Conservation (phyloP, 441 rosid genomes). For the Erysimum cheiri region DNA sequence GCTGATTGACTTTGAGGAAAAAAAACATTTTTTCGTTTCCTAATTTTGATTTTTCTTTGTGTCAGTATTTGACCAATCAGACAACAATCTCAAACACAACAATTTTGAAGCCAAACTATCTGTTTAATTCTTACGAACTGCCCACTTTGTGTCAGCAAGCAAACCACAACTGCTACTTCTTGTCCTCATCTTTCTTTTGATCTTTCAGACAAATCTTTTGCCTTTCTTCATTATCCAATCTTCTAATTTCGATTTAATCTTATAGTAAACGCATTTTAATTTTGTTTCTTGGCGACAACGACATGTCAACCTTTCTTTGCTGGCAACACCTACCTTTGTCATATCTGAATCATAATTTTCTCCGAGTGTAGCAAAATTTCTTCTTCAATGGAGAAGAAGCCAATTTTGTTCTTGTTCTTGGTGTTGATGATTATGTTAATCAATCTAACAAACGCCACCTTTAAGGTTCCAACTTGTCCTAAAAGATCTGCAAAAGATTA, state of each 20-base stretch:
- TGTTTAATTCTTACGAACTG: too few relatives aligned
- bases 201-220: neutral
- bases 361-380: neutral
- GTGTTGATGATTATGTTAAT: neutral
- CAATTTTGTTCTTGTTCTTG: neutral
- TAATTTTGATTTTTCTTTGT: too few relatives aligned
- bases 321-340: slow-evolving; percentile 6
- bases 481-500: neutral
- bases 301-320: slow-evolving; percentile 2
- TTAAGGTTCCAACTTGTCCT: neutral
- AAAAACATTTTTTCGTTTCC: too few relatives aligned
- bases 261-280: neutral
- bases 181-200: neutral
- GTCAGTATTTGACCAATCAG: too few relatives aligned
- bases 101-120: too few relatives aligned
- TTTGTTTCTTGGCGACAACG: neutral
- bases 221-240: neutral
- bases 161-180: neutral
- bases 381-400: neutral
- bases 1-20: too few relatives aligned
- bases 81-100: too few relatives aligned
- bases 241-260: neutral
- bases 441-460: neutral
- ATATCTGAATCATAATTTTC: neutral
- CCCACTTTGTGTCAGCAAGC: too few relatives aligned